Evolutionary conservation across 2,329 filamentous ascomycete genomes (phyloP).

Genomic region (Coniochaeta sp.): DNA sequence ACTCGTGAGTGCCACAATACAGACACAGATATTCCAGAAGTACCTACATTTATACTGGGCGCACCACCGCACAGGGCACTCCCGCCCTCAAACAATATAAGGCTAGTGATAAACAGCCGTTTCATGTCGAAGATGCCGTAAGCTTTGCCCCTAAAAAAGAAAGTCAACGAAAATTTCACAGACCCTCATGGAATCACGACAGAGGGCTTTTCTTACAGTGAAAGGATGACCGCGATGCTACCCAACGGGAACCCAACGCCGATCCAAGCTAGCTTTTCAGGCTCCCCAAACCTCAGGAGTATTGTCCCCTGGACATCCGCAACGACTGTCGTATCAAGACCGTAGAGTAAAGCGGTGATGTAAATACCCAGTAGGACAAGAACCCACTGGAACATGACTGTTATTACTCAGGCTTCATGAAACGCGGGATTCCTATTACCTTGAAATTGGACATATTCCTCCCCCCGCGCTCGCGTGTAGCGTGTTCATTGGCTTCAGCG

Average conservation of each 20-base stretch:
- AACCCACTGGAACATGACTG: constrained; percentile 10
- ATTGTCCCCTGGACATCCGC: constrained; percentile 35
- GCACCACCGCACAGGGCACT: constrained; percentile 20
- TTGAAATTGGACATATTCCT: no score
- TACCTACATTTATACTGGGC: constrained; percentile 12
- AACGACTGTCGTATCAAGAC: constrained; percentile 33
- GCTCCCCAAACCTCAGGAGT: constrained; percentile 24
- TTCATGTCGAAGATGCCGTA: constrained; percentile 11
- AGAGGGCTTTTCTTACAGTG: background rate
- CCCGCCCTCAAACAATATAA: constrained; percentile 22
- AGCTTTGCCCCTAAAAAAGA: background rate
- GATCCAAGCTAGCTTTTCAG: constrained; percentile 33
- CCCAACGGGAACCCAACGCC: constrained; percentile 27
- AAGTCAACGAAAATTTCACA: no score
- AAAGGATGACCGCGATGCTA: constrained; percentile 14
- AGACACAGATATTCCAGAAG: background rate
- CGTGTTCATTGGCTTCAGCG: no score
- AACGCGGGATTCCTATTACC: no score
- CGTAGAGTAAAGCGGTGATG: constrained; percentile 22
- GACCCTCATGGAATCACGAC: background rate
- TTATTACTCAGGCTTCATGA: background rate
- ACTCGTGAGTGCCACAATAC: background rate
- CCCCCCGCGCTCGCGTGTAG: no score
- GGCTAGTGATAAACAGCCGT: constrained; percentile 13
- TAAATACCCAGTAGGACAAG: constrained; percentile 17